Evolutionary conservation across 2,329 filamentous ascomycete genomes (phyloP), one percentile per base, ranked within the genome.

Genomic region (Nigrospora oryzae): DNA sequence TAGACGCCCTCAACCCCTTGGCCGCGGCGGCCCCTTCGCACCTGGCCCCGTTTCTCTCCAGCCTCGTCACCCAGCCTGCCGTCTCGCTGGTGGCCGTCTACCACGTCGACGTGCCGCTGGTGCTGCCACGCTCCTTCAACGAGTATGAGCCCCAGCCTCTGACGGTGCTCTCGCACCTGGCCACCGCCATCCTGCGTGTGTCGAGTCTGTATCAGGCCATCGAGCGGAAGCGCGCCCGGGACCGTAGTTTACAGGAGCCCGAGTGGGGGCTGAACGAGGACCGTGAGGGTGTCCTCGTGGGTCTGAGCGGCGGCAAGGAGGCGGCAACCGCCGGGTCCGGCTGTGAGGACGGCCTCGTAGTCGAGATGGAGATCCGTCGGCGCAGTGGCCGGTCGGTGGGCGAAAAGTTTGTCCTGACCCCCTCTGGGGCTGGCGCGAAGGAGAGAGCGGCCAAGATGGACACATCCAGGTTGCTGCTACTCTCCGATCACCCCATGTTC

Each of bases 331-430:
- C 31, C 3, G 38, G 8, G 6, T 10, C 23, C 23, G 23, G 23
- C 23, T 10, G 23, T 2, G 34, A 40, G 2, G 42, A 69, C 1
- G 84, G 78, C 0, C 61, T 91, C 1, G 86, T 95, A 1, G 63
- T 96, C 7, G 82, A 88, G 56, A 85, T 95, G 77, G 91, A 98
- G 63, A 78, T 95, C 54, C 76, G 93, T 11, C 74, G 91, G 45
- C 84, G 89, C 55, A 91, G 85, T 55, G 90, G 91, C 0, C 74
- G 89, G 5, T 80, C 83, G 0, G 83, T 95, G 14, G 66, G 75
- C 10, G 91, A 96, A 63, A 71, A 65, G 39, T 83, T 83, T 48
- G 70, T 82, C 40, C 67, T 74, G 36, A 63, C 53, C 47, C 68
- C 64, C 32, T 53, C 39, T 5, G 13, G 7, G 30, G 33, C 17